These are phyloP conservation scores for Picea mariana DNA, from an alignment of 83 land plant species.

Conservation along the genomic window DNA sequence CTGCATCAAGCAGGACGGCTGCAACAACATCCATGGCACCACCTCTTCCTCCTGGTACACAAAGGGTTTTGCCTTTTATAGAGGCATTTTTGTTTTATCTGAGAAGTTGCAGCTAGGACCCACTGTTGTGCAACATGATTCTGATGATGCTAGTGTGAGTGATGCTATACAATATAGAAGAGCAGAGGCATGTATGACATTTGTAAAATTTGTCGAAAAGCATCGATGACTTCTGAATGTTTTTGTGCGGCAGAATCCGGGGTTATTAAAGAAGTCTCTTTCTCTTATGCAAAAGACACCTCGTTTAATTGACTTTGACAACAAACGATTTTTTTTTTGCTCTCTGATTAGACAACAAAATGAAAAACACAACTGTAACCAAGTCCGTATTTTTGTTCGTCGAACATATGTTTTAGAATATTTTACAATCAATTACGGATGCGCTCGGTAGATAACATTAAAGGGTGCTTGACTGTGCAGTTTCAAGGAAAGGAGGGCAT, in stretches of 20 bases:
- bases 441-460: slow-evolving; percentile 83
- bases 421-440: slow-evolving; percentile 92
- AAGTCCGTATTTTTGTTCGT: slow-evolving; percentile 84
- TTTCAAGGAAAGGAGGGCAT: slow-evolving; percentile 99
- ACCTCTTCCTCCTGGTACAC: slow-evolving; percentile 96
- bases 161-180: slow-evolving; percentile 28
- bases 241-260: slow-evolving; percentile 92
- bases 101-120: slow-evolving; percentile 75
- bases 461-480: slow-evolving; percentile 92
- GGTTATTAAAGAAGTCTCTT: slow-evolving; percentile 88
- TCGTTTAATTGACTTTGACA: slow-evolving; percentile 91
- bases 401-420: slow-evolving; percentile 95
- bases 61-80: slow-evolving; percentile 85
- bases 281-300: slow-evolving; percentile 86
- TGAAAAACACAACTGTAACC: slow-evolving; percentile 83
- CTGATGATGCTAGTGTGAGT: slow-evolving; percentile 55
- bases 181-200: slow-evolving; percentile 55
- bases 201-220: slow-evolving; percentile 88
- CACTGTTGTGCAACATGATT: slow-evolving; percentile 48
- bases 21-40: slow-evolving; percentile 29
- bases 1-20: slow-evolving; percentile 25
- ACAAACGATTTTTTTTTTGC: slow-evolving; percentile 88
- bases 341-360: slow-evolving; percentile 89
- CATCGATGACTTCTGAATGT: slow-evolving; percentile 91
- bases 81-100: slow-evolving; percentile 93